Percentiles rank a stretch among this genome's conserved stretches.
These are phyloP conservation scores for Sporothrix globosa DNA, from an alignment of 2,329 filamentous ascomycete species.

Conservation along the genomic window DNA sequence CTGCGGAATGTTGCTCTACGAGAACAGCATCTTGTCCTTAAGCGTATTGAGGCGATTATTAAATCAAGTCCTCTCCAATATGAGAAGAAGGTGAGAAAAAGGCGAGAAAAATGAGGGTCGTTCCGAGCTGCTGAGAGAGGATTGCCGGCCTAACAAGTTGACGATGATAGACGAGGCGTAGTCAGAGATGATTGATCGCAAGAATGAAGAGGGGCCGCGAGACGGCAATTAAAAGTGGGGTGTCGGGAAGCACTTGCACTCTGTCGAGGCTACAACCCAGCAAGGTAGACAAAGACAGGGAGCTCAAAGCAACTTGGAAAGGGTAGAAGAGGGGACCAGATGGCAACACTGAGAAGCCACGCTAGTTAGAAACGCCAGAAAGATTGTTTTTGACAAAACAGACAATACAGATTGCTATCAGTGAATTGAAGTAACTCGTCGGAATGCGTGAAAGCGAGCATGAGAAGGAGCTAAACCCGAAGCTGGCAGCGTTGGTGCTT, in stretches of 20 bases:
- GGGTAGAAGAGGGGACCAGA: too few relatives aligned
- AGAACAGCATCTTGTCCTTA: background rate
- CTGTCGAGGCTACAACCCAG: background rate
- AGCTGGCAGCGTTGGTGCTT: constrained; percentile 5
- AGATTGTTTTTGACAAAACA: too few relatives aligned
- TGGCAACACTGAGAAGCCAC: background rate
- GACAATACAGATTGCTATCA: too few relatives aligned
- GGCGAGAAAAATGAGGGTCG: background rate
- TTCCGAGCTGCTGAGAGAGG: background rate
- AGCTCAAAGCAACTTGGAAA: background rate
- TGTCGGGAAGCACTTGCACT: background rate
- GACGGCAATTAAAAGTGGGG: constrained; percentile 25
- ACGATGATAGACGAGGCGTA: background rate
- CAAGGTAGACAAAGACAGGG: background rate
- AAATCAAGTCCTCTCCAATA: background rate
- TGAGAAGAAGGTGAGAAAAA: too few relatives aligned
- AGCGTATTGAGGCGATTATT: background rate
- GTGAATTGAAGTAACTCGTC: too few relatives aligned
- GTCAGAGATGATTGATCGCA: background rate
- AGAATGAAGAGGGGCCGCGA: constrained; percentile 16
- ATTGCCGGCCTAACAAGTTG: background rate
- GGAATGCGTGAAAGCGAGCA: background rate
- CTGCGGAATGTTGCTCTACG: background rate
- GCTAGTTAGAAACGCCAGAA: background rate
- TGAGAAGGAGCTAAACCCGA: constrained; percentile 8